phyloP scores from a whole-genome alignment of 148 eudicot species.

The Arctostaphylos glauca region DNA sequence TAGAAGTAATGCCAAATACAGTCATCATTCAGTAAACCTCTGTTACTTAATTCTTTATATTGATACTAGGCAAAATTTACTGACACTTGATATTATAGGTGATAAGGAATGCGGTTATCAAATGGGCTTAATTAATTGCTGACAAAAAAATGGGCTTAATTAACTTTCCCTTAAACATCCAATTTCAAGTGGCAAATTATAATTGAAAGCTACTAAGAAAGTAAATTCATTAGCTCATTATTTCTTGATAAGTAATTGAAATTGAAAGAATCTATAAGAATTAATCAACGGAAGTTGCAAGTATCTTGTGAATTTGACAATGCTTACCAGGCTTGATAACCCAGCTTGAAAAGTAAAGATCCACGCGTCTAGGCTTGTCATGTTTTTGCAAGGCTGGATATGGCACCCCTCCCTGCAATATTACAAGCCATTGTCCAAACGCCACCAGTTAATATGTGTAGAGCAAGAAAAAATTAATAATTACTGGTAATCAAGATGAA shows the following conservation, averaged over 20 bases:
- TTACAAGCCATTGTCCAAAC: constrained; percentile 12
- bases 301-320: neutral
- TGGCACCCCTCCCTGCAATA: constrained; percentile 61
- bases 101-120: neutral
- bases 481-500: neutral
- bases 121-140: neutral
- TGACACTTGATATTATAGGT: neutral
- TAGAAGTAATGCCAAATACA: neutral
- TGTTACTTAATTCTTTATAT: neutral
- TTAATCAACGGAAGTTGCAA: neutral
- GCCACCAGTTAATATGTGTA: neutral
- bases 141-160: too few relatives aligned
- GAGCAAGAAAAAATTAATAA: neutral
- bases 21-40: neutral
- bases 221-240: neutral
- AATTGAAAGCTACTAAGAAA: neutral
- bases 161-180: too few relatives aligned
- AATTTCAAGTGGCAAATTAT: too few relatives aligned
- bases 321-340: constrained; percentile 77
- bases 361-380: constrained; percentile 95
- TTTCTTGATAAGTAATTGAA: neutral
- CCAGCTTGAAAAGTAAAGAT: constrained; percentile 95
- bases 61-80: neutral
- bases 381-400: constrained; percentile 69
- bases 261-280: neutral